Conservation (phyloP, 345 rosid species). For the Dovyalis caffra region DNA sequence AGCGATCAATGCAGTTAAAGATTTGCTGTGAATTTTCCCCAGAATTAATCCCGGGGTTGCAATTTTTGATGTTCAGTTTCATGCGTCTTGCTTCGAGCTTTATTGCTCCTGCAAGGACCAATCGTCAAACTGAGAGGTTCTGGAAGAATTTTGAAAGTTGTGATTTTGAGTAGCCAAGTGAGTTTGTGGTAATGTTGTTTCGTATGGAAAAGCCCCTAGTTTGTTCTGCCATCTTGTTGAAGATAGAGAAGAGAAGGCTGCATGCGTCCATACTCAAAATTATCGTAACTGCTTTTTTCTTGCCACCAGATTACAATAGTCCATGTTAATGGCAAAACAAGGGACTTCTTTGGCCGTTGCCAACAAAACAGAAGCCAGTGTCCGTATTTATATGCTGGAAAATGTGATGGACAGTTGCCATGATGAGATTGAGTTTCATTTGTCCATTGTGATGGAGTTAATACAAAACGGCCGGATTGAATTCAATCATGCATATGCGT, state of each 20-base stretch:
- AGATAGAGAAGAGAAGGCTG: neutral
- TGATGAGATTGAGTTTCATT: neutral
- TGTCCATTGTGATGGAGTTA: neutral
- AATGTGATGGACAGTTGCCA: neutral
- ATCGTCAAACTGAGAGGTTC: too few relatives aligned
- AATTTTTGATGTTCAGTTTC: too few relatives aligned
- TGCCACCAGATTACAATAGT: neutral
- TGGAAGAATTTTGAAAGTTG: neutral
- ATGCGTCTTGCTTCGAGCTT: neutral
- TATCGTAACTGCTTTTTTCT: neutral
- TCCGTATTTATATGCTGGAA: neutral
- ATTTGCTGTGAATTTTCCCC: too few relatives aligned
- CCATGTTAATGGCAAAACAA: neutral
- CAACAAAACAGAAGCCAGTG: neutral
- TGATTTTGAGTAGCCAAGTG: neutral
- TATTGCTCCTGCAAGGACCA: too few relatives aligned
- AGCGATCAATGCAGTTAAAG: too few relatives aligned
- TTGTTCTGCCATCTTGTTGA: neutral
- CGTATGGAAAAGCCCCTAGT: neutral
- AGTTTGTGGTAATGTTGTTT: neutral
- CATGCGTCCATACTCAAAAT: neutral
- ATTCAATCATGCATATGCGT: neutral
- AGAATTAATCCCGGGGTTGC: too few relatives aligned
- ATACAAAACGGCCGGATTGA: neutral
- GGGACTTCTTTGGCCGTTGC: neutral